Conservation (phyloP, 75 land plant species). For the Ceratopteris richardii region DNA sequence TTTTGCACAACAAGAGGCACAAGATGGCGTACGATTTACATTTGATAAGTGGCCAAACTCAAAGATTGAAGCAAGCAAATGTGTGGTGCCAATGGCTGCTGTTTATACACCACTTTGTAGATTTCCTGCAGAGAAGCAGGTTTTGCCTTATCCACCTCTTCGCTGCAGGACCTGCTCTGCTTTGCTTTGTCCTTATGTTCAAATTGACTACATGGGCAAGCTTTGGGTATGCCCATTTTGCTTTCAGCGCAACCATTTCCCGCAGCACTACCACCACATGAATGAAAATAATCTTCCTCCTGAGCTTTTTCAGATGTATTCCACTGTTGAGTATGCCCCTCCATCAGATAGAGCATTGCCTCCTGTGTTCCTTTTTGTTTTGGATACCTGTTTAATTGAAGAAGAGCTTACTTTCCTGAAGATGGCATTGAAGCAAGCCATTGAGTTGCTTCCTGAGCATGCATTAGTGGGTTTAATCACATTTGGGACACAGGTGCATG, state of each 20-base stretch:
- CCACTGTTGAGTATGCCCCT: conserved; percentile 63
- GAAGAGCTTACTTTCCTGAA: conserved; percentile 81
- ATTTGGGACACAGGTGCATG: conserved; percentile 93
- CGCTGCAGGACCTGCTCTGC: conserved; percentile 71
- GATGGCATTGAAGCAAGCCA: conserved; percentile 59
- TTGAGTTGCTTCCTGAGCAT: conserved; percentile 69
- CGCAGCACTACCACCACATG: conserved; percentile 56
- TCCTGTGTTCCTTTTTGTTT: conserved; percentile 74
- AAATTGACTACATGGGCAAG: conserved; percentile 80
- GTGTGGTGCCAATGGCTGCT: conserved; percentile 89
- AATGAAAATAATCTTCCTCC: conserved; percentile 58
- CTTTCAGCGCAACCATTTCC: conserved; percentile 81
- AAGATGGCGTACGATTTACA: conserved; percentile 81
- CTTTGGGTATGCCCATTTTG: conserved; percentile 97
- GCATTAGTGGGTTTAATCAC: conserved; percentile 82
- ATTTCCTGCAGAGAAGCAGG: conserved; percentile 26
- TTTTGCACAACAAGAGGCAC: conserved; percentile 44
- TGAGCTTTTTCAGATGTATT: conserved; percentile 76
- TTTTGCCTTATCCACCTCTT: conserved; percentile 72
- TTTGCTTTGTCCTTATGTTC: conserved; percentile 57
- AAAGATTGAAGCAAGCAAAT: conserved; percentile 72
- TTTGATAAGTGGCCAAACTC: conserved; percentile 89
- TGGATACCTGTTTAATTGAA: conserved; percentile 89
- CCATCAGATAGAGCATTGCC: conserved; percentile 18
- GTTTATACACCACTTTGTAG: conserved; percentile 65